These are phyloP conservation scores for Diaporthe vexans DNA, from an alignment of 2,329 filamentous ascomycete species.

Conservation along the genomic window DNA sequence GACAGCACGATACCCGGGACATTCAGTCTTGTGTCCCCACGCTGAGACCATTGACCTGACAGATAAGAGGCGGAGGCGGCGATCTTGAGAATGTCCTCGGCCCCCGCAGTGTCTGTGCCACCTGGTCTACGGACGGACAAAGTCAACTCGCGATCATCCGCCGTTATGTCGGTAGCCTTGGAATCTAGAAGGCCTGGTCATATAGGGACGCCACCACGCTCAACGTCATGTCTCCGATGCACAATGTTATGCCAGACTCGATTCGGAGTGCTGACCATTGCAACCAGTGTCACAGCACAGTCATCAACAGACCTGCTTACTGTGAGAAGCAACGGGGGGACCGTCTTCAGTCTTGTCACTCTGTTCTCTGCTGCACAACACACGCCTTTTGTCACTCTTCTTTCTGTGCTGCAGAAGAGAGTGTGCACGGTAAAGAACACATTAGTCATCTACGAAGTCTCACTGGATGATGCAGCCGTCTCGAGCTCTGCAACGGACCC, in stretches of 20 bases:
- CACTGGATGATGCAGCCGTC: too few relatives aligned
- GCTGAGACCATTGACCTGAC: background rate
- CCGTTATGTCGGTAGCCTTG: background rate
- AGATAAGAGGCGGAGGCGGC: too few relatives aligned
- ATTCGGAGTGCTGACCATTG: background rate
- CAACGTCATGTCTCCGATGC: slow-evolving; percentile 2
- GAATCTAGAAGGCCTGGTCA: background rate
- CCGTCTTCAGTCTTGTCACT: background rate
- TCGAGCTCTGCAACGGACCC: background rate
- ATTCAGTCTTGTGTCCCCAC: too few relatives aligned
- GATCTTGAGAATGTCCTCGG: background rate
- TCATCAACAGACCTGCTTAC: background rate
- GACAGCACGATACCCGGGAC: background rate
- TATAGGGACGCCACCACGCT: background rate
- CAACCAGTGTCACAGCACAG: background rate
- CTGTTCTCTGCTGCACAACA: background rate
- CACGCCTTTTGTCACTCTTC: too few relatives aligned
- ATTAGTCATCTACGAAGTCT: background rate
- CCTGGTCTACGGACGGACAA: background rate
- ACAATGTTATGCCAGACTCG: background rate
- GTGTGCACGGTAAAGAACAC: background rate
- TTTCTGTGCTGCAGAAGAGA: background rate
- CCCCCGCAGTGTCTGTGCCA: slow-evolving; percentile 11
- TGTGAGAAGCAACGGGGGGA: background rate
- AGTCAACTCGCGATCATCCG: background rate